Conservation (phyloP, 2,329 filamentous ascomycete species). For the Paecilomyces sp. region DNA sequence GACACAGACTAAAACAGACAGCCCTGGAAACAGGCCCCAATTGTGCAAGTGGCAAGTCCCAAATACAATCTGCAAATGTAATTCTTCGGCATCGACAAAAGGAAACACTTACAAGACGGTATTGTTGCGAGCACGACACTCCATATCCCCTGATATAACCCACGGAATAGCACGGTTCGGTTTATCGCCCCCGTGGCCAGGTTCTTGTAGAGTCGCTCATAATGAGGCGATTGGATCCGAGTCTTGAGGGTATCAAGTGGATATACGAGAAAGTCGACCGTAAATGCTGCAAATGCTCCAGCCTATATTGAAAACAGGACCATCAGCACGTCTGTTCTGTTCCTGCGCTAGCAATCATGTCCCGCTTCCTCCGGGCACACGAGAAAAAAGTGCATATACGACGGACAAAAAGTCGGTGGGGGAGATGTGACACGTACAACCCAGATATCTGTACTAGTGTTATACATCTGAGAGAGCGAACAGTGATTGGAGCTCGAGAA, state of each 20-base stretch:
- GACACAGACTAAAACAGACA: neutral
- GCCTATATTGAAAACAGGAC: constrained; percentile 48
- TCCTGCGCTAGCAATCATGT: neutral
- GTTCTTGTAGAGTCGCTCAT: constrained; percentile 59
- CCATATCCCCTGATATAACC: constrained; percentile 80
- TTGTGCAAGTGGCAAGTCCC: neutral
- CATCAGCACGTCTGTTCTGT: neutral
- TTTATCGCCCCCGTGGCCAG: constrained; percentile 48
- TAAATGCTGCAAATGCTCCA: constrained; percentile 76
- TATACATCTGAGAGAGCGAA: constrained; percentile 32
- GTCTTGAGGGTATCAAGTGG: constrained; percentile 89
- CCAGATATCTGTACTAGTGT: constrained; percentile 51
- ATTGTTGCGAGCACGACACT: constrained; percentile 79
- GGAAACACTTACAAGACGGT: constrained; percentile 60
- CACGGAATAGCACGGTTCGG: constrained; percentile 55
- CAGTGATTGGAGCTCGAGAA: neutral
- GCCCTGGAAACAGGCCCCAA: neutral
- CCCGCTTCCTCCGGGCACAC: neutral
- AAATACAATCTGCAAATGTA: neutral
- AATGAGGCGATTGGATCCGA: constrained; percentile 71
- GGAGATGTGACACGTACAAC: constrained; percentile 37
- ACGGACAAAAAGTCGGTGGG: neutral
- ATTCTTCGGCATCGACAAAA: neutral
- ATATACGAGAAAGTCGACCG: constrained; percentile 78
- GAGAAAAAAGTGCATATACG: neutral